Evolutionary conservation across 371 early-diverging fungal species (phyloP).

Genomic region (Cokeromyces recurvatus): DNA sequence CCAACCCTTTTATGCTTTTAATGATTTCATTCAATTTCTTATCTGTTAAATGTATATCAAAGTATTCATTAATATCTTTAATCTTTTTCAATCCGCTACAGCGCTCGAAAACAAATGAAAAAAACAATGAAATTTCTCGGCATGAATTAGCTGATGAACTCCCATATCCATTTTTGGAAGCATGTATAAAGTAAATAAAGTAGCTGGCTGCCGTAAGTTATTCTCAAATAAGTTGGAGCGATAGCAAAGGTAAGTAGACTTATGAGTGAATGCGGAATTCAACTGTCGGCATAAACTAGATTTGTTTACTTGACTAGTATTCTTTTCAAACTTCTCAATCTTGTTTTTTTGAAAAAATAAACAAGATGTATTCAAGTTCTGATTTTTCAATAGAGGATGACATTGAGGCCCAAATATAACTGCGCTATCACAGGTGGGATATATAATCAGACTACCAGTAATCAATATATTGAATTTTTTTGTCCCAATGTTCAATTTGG

Average conservation of each 20-base stretch:
- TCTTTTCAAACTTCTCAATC: not conserved
- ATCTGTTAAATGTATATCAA: not conserved
- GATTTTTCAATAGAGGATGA: not conserved
- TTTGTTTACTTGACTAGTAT: slow-evolving; percentile 1
- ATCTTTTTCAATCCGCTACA: slow-evolving; percentile 1
- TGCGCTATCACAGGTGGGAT: slow-evolving; percentile 1
- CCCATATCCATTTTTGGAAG: slow-evolving; percentile 4
- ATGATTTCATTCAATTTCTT: slow-evolving; percentile 2
- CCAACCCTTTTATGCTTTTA: not conserved
- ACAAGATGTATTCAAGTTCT: not conserved
- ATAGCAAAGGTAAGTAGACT: slow-evolving; percentile 3
- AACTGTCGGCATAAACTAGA: slow-evolving; percentile 1
- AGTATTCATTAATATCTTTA: not conserved
- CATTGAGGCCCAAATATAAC: slow-evolving; percentile 3
- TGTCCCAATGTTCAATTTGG: no score
- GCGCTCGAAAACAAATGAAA: slow-evolving; percentile 1
- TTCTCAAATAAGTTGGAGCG: slow-evolving; percentile 1
- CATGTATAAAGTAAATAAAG: slow-evolving; percentile 2
- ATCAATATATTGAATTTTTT: no score
- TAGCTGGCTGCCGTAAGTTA: slow-evolving; percentile 1
- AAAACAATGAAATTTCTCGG: slow-evolving; percentile 1
- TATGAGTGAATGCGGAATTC: slow-evolving; percentile 1
- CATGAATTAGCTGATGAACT: slow-evolving; percentile 1
- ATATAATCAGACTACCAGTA: slow-evolving; percentile 1
- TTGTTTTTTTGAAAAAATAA: slow-evolving; percentile 4